Evolutionary conservation across 2,329 filamentous ascomycete species (phyloP), one percentile per base, ranked within the genome.

Genomic region (Aspergillus floridensis): DNA sequence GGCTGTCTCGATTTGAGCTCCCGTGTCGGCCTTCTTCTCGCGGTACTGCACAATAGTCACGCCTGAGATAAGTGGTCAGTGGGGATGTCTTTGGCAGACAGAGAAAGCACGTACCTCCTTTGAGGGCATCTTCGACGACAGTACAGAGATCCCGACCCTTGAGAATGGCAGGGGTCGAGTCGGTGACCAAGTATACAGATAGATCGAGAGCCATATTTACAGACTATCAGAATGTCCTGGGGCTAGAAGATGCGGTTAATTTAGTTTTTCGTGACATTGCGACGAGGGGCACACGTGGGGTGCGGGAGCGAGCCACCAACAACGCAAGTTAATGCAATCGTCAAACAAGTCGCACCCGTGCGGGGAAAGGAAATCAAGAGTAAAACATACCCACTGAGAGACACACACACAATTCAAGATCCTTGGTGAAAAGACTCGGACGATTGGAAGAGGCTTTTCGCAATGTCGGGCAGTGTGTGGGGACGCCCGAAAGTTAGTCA

Each of bases 31-130:
- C 47, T 82, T 86, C 79, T 98, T 97, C 80, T 97, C 92, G 73
- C 93, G 86, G 72, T 93, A 93, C 79, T 98, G 93, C 38, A 98
- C 90, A 49, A 95, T 80, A 2, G 90, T 93, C 48, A 90, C 91
- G 57, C 85, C 85, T 84, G 63, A 22, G 63, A 14, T n/a, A 59
- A 53, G 50, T 49, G 53, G 47, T 59, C 47, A 61, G 48, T 51
- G 22, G 53, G 35, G 38, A 54, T 29, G 57, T 47, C 32, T 3
- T 2, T 44, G 51, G 48, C 52, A 35, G n/a, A 29, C 26, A 22
- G 26, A 24, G 53, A 41, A 6, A 56, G 31, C 10, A 47, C 76
- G 64, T 71, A 80, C 92, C 92, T 74, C 91, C 92, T 72, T 84
- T 80, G 53, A 96, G 76, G 21, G 92, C 89, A 49, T 85, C 83